Percentiles rank a stretch among this genome's conserved stretches.
phyloP scores from a whole-genome alignment of 176 grass and related monocot species.

The Oropetium thomaeum region DNA sequence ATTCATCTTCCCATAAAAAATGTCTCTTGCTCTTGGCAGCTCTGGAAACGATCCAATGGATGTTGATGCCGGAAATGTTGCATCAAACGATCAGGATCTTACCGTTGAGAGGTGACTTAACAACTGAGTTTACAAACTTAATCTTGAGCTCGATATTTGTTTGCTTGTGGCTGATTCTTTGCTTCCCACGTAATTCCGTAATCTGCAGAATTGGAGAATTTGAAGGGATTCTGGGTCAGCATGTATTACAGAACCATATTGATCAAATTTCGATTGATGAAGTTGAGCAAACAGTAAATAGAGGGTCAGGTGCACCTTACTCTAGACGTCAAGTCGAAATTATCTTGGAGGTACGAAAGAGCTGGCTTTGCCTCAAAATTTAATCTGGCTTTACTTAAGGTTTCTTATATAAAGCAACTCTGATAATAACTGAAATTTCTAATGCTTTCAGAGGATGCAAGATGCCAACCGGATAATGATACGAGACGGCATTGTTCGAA shows the following conservation, averaged over 20 bases:
- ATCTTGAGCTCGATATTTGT: not conserved
- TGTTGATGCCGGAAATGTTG: conserved; percentile 57
- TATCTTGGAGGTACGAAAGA: conserved; percentile 70
- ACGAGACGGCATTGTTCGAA: conserved; percentile 67
- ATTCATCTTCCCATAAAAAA: not conserved
- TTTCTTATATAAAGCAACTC: not conserved
- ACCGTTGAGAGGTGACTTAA: conserved; percentile 58
- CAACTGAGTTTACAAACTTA: conserved; percentile 7
- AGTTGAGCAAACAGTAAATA: conserved; percentile 72
- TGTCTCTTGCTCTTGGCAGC: conserved; percentile 36
- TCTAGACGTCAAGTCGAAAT: conserved; percentile 67
- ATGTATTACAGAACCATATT: conserved; percentile 72
- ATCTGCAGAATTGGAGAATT: conserved; percentile 65
- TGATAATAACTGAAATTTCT: not conserved
- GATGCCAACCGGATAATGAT: conserved; percentile 94
- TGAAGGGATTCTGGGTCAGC: conserved; percentile 72
- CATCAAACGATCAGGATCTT: conserved; percentile 50
- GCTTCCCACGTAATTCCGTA: conserved; percentile 13
- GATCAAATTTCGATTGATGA: conserved; percentile 78
- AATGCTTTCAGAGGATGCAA: conserved; percentile 81
- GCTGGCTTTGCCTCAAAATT: not conserved
- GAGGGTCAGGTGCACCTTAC: conserved; percentile 53
- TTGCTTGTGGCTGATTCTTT: conserved; percentile 21
- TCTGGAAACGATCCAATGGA: conserved; percentile 64
- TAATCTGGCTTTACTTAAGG: not conserved